Base-by-base conservation (phyloP, 371 early-diverging fungal genomes). In the Smittium mucronatum region DNA sequence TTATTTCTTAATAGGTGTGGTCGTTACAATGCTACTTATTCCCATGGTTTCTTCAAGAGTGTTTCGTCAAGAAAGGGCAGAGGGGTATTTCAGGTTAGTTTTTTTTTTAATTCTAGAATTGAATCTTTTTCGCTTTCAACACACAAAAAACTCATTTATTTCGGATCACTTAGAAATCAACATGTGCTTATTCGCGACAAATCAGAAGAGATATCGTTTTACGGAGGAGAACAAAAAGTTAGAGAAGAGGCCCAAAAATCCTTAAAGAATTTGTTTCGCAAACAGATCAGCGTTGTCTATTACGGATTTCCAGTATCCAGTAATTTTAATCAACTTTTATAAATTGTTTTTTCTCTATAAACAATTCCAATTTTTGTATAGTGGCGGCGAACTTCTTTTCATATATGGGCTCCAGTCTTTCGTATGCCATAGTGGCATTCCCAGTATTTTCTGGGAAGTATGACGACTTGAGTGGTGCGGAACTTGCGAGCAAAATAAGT, bases 331-430 rank as follows among this genome's bases (percentile, higher is more conserved):
- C 26, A 21, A 59, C 59, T 59, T 59, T 15, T n/a, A 59, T 16
- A 11, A n/a, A 59, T 59, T 59, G 5, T 59, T 26, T 59, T 59
- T 59, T n/a, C 26, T 16, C 26, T 26, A 21, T 59, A 59, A 16
- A 16, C 15, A 59, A 15, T 28, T 11, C 21, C 47, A 47, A 11
- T 5, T 47, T 11, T 47, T 47, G 5, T 2, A 33, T 30, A 47
- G 30, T 85, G 72, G 74, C 84, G 60, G 90, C 88, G 36, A 82
- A 87, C 58, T 77, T 83, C 33, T 84, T 89, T 47, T 78, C 87
- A n/a, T 94, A 93, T 67, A 75, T 88, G 77, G 93, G 93, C 0
- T 83, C 90, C 0, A 85, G 92, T 11, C 73, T 94, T n/a, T 86
- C 87, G 69, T 95, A 94, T 73, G 78, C 90, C 15, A 83, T 91